phyloP scores from a whole-genome alignment of 345 rosid genomes.

The Gossypium ekmanianum region DNA sequence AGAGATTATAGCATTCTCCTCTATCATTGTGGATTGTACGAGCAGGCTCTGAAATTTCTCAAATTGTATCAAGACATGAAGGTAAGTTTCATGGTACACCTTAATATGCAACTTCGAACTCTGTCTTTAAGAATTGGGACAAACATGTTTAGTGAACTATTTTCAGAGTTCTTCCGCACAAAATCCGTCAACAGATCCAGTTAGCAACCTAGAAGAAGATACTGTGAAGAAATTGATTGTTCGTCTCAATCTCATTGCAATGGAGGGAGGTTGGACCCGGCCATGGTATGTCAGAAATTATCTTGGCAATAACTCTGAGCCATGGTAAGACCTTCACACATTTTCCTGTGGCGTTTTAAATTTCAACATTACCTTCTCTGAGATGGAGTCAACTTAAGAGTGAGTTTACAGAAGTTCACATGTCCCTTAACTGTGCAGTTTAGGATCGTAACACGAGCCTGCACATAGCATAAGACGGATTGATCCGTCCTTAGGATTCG shows the following conservation, averaged over 20 bases:
- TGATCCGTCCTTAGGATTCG: not conserved
- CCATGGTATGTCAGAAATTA: slow-evolving; percentile 41
- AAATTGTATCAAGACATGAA: slow-evolving; percentile 36
- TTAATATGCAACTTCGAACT: not conserved
- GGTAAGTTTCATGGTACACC: slow-evolving; percentile 25
- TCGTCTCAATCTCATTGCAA: slow-evolving; percentile 52
- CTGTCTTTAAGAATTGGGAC: not conserved
- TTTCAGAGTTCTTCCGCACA: slow-evolving; percentile 29
- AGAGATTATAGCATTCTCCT: slow-evolving; percentile 69
- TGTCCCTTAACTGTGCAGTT: not conserved
- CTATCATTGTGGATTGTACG: slow-evolving; percentile 59
- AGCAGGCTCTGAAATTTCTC: slow-evolving; percentile 45
- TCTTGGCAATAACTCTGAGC: slow-evolving; percentile 52
- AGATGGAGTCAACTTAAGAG: not conserved
- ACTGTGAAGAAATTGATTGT: slow-evolving; percentile 46
- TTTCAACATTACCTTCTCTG: not conserved
- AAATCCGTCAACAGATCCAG: slow-evolving; percentile 22
- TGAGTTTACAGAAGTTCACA: not conserved
- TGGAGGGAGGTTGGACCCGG: slow-evolving; percentile 61
- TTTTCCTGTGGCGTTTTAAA: not conserved
- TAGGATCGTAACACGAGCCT: not conserved
- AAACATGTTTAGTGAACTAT: not conserved
- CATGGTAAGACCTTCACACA: slow-evolving; percentile 38
- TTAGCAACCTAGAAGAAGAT: slow-evolving; percentile 43
- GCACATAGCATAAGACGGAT: not conserved